phyloP scores from a whole-genome alignment of 139 green algal genomes.

The Yamagishiella unicocca region DNA sequence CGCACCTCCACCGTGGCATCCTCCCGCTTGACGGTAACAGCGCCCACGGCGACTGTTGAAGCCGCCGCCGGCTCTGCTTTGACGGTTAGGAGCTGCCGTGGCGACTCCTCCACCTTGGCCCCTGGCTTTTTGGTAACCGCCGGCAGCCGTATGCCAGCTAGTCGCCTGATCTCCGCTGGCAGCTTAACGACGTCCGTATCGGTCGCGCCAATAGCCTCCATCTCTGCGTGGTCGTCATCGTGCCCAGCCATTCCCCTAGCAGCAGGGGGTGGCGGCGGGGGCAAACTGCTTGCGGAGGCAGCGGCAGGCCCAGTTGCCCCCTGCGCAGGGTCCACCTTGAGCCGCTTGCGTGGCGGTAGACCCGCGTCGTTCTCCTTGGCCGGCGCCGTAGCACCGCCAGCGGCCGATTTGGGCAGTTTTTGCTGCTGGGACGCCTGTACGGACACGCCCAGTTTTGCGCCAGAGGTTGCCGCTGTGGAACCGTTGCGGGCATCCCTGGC shows the following conservation, averaged over 20 bases:
- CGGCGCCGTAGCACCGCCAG: not conserved
- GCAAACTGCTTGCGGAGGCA: not conserved
- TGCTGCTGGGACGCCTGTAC: not conserved
- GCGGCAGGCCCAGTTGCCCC: not conserved
- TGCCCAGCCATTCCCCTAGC: not conserved
- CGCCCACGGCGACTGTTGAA: not conserved
- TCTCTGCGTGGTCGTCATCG: no score
- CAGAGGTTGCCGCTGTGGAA: not conserved
- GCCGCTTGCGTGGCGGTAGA: conserved; percentile 6
- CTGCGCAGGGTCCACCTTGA: conserved; percentile 12
- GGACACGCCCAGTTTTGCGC: not conserved
- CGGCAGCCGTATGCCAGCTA: conserved; percentile 59
- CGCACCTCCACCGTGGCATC: not conserved
- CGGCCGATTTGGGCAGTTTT: not conserved
- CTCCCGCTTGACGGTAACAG: not conserved
- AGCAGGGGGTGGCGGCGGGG: not conserved
- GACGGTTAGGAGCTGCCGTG: not conserved
- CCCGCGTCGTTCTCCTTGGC: not conserved
- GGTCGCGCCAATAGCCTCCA: not conserved
- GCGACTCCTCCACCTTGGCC: conserved; percentile 26
- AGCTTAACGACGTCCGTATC: conserved; percentile 39
- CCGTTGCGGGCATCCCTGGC: not conserved
- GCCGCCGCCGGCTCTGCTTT: conserved; percentile 4
- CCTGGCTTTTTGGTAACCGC: conserved; percentile 30
- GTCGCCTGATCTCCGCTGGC: conserved; percentile 59